Base-by-base conservation (phyloP, 768 basidiomycete genomes). In the Melanogaster broomeanus region DNA sequence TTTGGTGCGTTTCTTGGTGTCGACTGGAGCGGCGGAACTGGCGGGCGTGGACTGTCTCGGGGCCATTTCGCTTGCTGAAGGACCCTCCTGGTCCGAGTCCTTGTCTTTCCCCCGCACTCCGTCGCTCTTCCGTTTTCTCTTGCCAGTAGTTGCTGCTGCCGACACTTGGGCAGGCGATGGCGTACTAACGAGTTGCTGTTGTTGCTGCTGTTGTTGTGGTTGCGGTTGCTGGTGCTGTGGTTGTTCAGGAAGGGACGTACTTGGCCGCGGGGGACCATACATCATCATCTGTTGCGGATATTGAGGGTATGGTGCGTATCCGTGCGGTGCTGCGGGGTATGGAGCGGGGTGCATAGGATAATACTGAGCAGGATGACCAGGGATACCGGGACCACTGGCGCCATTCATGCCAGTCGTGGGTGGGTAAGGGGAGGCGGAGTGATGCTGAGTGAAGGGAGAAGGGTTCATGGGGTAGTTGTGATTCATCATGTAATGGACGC, bases 1-100 rank as follows among this genome's bases (percentile, higher is more conserved):
- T 74, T 96, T 96, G 12, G 90, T 91, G 49, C 93, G 85, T 70
- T 95, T 95, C 75, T 90, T 92, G 56, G 77, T 70, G 64, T 92
- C 90, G 52, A 76, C 70, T 45, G 67, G 49, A 50, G 74, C 18
- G 48, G 55, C 52, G 39, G 68, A 56, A 31, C 55, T 33, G 55
- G 71, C 31, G 54, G 66, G 31, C 2, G 70, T 54, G 6, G 64
- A 51, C 11, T 66, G 70, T 44, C 74, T 71, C 52, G 73, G 71
- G 9, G 61, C 56, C 42, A 48, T 64, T 55, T 82, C 79, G 62
- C 68, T 76, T 46, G 76, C 77, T 10, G 83, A 81, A 37, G 77
- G 73, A 27, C 70, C 75, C 42, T 85, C 84, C 42, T 86, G 85
- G 70, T 89, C 87, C 44, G 83, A 82, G 37, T 68, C 75, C 57